Evolutionary conservation across 345 rosid species (phyloP).

Genomic region (Orychophragmus violaceus): DNA sequence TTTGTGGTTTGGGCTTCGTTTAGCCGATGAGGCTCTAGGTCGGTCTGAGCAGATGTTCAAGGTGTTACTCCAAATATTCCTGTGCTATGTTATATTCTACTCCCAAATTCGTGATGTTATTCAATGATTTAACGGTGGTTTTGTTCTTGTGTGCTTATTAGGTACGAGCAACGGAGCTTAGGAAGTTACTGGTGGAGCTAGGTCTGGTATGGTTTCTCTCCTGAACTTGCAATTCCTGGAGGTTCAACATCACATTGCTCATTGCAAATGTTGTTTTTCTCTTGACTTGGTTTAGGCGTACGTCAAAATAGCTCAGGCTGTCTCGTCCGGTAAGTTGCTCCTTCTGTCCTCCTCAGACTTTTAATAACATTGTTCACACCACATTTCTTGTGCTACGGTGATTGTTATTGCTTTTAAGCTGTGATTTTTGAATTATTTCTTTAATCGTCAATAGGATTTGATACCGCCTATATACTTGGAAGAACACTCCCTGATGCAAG

Average conservation of each 20-base stretch:
- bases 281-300: conserved; percentile 57
- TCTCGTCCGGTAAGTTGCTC: conserved; percentile 71
- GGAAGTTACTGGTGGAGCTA: conserved; percentile 69
- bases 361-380: neutral
- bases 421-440: neutral
- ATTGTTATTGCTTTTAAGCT: neutral
- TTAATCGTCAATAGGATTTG: conserved; percentile 53
- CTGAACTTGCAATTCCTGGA: neutral
- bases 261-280: neutral
- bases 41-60: conserved; percentile 68
- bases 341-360: neutral
- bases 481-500: conserved; percentile 84
- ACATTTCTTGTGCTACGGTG: neutral
- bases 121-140: neutral
- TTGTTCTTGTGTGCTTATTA: conserved; percentile 23
- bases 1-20: conserved; percentile 65
- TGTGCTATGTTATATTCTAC: too few species aligned
- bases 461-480: conserved; percentile 81
- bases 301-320: conserved; percentile 86
- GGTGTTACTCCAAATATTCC: conserved; percentile 35
- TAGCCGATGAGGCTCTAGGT: conserved; percentile 52
- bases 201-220: conserved; percentile 66
- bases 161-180: conserved; percentile 89
- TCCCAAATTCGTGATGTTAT: neutral
- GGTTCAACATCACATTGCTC: neutral